Conservation (phyloP, 768 basidiomycete species). For the Russula vinacea region DNA sequence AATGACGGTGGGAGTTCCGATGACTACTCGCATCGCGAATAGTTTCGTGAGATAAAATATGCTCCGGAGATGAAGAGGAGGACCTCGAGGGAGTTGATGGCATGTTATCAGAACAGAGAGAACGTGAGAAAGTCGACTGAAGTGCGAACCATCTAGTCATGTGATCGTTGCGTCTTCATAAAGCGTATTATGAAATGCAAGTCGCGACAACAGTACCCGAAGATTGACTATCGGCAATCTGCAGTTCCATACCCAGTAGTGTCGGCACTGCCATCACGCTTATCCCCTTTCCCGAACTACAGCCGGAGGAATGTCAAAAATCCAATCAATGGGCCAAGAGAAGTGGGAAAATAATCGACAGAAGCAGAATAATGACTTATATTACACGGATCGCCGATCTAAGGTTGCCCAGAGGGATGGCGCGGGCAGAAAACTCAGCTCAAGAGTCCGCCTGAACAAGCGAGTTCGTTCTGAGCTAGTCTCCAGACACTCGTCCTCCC, state of each 20-base stretch:
- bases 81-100: slow-evolving; percentile 21
- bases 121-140: slow-evolving; percentile 8
- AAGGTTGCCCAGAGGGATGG: not conserved
- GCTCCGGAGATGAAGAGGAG: slow-evolving; percentile 16
- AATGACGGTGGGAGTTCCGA: slow-evolving; percentile 14
- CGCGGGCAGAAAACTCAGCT: slow-evolving; percentile 21
- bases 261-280: not conserved
- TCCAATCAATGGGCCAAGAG: not conserved
- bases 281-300: not conserved
- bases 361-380: slow-evolving; percentile 10
- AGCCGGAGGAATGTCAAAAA: not conserved
- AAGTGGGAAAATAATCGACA: slow-evolving; percentile 16
- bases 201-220: too few relatives aligned
- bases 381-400: slow-evolving; percentile 13
- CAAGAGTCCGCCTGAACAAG: slow-evolving; percentile 22
- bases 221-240: slow-evolving; percentile 6
- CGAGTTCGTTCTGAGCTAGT: slow-evolving; percentile 2
- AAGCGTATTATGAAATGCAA: too few relatives aligned
- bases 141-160: not conserved
- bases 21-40: slow-evolving; percentile 10
- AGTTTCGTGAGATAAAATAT: slow-evolving; percentile 21
- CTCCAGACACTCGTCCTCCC: not conserved
- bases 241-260: not conserved
- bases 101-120: slow-evolving; percentile 9
- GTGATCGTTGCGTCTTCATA: slow-evolving; percentile 15